Percentiles rank a stretch among this genome's conserved stretches.
Conservation (phyloP, 2,329 filamentous ascomycete species). For the Aureobasidium lini region DNA sequence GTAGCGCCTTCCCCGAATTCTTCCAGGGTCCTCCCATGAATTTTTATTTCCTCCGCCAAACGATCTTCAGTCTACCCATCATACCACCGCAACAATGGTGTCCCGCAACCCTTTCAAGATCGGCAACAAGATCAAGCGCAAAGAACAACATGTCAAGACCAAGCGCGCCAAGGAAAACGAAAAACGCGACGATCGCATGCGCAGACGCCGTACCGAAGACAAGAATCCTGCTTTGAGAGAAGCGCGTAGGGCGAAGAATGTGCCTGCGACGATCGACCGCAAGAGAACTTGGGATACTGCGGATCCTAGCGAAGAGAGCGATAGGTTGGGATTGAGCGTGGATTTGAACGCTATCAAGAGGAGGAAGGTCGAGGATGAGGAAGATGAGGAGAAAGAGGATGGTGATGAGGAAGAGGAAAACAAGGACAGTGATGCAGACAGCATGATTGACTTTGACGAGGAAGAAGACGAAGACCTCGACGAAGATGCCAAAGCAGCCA, state of each 20-base stretch:
- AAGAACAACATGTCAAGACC: slow-evolving; percentile 69
- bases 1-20: neutral
- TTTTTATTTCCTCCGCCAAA: neutral
- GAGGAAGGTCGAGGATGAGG: slow-evolving; percentile 33
- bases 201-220: slow-evolving; percentile 75
- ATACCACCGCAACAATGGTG: neutral
- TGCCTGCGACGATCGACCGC: slow-evolving; percentile 72
- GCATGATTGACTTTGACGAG: slow-evolving; percentile 64
- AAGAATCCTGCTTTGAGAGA: slow-evolving; percentile 70
- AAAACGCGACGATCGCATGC: slow-evolving; percentile 69
- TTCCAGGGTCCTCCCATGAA: neutral
- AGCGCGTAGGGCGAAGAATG: slow-evolving; percentile 67
- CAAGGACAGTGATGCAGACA: slow-evolving; percentile 54
- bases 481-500: slow-evolving; percentile 19
- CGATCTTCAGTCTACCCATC: neutral
- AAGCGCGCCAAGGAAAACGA: slow-evolving; percentile 70
- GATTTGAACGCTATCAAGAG: slow-evolving; percentile 41
- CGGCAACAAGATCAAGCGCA: slow-evolving; percentile 60
- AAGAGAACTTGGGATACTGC: slow-evolving; percentile 78
- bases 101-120: slow-evolving; percentile 27
- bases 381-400: slow-evolving; percentile 32
- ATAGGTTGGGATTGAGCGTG: slow-evolving; percentile 34
- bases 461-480: slow-evolving; percentile 48
- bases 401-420: slow-evolving; percentile 46
- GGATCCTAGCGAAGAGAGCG: slow-evolving; percentile 36